A percentile compares a stretch with the other conserved stretches of the same genome.
These are phyloP conservation scores for Nothophoma quercina DNA, from an alignment of 2,329 filamentous ascomycete genomes.

Conservation along the genomic window DNA sequence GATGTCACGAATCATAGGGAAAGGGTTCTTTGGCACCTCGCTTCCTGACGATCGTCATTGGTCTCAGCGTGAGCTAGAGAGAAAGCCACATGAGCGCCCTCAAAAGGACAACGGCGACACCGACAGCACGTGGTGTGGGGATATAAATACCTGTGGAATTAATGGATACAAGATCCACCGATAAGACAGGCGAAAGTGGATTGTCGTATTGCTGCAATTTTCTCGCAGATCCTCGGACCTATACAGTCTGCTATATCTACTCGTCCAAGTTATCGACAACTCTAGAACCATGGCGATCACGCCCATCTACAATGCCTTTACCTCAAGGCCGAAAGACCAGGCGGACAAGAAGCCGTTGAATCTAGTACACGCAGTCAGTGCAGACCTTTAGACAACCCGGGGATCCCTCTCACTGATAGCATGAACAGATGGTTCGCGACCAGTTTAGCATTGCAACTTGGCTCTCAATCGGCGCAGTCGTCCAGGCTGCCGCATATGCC, in stretches of 20 bases:
- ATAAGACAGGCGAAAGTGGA: not conserved
- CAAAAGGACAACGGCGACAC: not conserved
- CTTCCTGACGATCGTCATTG: not conserved
- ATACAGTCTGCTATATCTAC: not conserved
- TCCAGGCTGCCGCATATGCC: constrained; percentile 12
- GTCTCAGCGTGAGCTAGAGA: not conserved
- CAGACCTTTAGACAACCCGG: not conserved
- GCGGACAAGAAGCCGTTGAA: not conserved
- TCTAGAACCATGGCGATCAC: not conserved
- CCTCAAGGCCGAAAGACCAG: constrained; percentile 2
- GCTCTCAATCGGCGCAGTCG: constrained; percentile 14
- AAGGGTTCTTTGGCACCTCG: not conserved
- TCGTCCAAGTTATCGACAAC: not conserved
- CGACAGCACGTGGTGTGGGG: not conserved
- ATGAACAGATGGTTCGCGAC: constrained; percentile 6
- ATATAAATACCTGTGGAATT: not conserved
- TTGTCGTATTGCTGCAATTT: too few relatives aligned
- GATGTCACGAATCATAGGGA: not conserved
- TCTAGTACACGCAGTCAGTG: not conserved
- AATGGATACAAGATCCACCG: not conserved
- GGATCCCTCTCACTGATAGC: not conserved
- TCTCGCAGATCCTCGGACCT: not conserved
- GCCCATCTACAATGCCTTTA: not conserved
- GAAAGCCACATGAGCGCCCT: not conserved
- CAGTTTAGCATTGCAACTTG: constrained; percentile 16